Evolutionary conservation across 768 basidiomycete species (phyloP), one percentile per base, ranked within the genome.

Genomic region (Pleurotus platypus): DNA sequence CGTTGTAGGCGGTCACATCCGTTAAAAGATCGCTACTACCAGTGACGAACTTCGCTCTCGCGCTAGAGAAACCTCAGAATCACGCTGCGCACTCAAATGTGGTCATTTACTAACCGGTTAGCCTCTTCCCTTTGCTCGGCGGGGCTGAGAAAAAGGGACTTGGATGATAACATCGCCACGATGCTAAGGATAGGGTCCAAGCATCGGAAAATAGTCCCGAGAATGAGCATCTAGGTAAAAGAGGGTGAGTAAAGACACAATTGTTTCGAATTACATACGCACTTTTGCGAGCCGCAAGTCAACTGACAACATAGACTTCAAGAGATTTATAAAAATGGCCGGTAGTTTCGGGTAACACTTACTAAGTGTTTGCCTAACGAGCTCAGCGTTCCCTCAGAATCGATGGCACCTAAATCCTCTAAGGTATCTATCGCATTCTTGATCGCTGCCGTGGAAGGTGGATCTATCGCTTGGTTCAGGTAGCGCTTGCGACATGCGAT

Each of bases 211-310:
- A 95, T 80, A 4, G 86, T 81, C 0, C 83, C 93, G 0, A 97
- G 75, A 5, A 97, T 81, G 20, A 98, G 82, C 90, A 98, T 95
- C 90, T 90, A 58, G n/a, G 42, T n/a, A 3, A 27, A 15, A 26
- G 30, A 39, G 4, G 20, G 60, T 45, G 64, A 48, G 56, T 46
- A 20, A 16, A 15, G 11, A 26, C 11, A 15, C 26, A 30, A 20
- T 22, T 9, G 24, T 13, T 15, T 20, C n/a, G 24, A 22, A 30
- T n/a, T 16, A 22, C 6, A 38, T 22, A 42, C 64, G 11, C 56
- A 89, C 90, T 78, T 97, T 98, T 6, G 85, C 92, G 24, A 98
- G 78, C 40, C 92, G 80, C 8, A 95, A 74, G 70, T 98, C 95
- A 12, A 96, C 74, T 1, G 94, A 94, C n/a, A 97, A 78, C 71